Evolutionary conservation across 2,329 filamentous ascomycete genomes (phyloP).

Genomic region (Trichoderma semiorbis): DNA sequence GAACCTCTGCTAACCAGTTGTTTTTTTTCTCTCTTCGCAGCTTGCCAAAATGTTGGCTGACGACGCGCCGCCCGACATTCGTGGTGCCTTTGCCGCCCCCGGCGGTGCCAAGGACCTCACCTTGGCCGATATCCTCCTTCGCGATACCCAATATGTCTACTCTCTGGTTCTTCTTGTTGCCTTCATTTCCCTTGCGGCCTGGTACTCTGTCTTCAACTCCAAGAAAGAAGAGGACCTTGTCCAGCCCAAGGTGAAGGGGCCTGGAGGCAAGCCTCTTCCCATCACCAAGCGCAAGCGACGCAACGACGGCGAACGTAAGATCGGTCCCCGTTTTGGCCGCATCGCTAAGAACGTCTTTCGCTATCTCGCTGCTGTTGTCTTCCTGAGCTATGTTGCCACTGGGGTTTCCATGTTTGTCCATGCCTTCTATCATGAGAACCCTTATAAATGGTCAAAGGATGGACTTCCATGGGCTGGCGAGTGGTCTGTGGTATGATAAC

Average conservation of each 20-base stretch:
- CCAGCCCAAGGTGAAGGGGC: conserved; percentile 60
- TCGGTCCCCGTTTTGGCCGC: conserved; percentile 57
- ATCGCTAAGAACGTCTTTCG: conserved; percentile 69
- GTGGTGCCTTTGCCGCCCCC: conserved; percentile 20
- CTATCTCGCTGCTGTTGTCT: conserved; percentile 66
- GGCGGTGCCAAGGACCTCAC: conserved; percentile 24
- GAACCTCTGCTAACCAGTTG: conserved; percentile 1
- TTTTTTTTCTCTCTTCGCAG: conserved; percentile 21
- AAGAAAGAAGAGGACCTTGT: conserved; percentile 47
- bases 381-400: conserved; percentile 73
- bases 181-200: conserved; percentile 49
- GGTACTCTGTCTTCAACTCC: conserved; percentile 52
- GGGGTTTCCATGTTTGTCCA: conserved; percentile 70
- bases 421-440: conserved; percentile 52
- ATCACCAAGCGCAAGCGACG: conserved; percentile 55
- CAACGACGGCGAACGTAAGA: conserved; percentile 43
- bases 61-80: conserved; percentile 29
- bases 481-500: conserved; percentile 64
- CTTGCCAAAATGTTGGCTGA: conserved; percentile 37
- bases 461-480: conserved; percentile 72
- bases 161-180: conserved; percentile 49
- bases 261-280: conserved; percentile 85
- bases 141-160: conserved; percentile 49
- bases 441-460: conserved; percentile 37
- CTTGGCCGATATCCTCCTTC: conserved; percentile 42